A percentile compares a stretch with the other conserved stretches of the same genome.
Evolutionary conservation across 305 asterid genomes (phyloP).

Genomic region (Fraxinus sp.): DNA sequence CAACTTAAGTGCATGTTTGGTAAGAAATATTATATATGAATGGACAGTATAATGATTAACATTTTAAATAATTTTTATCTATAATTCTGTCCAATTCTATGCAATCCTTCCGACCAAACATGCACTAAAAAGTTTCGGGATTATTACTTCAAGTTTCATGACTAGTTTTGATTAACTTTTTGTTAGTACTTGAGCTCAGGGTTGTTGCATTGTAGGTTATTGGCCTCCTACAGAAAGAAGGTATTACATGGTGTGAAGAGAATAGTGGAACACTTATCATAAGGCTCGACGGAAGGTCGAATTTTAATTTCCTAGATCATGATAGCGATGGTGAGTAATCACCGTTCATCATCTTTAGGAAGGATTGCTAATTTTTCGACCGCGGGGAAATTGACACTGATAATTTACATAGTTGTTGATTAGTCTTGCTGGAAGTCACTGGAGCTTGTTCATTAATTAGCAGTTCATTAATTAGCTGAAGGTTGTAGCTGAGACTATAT

Average conservation of each 20-base stretch:
- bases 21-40: not conserved
- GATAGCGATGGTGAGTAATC: constrained; percentile 59
- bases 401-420: constrained; percentile 10
- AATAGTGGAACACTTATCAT: constrained; percentile 75
- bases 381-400: not conserved
- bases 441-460: not conserved
- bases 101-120: not conserved
- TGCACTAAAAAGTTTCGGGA: not conserved
- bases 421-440: not conserved
- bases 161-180: not conserved
- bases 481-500: constrained; percentile 19
- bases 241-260: constrained; percentile 70
- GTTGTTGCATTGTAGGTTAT: constrained; percentile 52
- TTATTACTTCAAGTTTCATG: not conserved
- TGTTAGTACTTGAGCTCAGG: constrained; percentile 5
- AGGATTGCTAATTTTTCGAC: not conserved
- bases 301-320: constrained; percentile 68
- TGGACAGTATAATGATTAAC: not conserved
- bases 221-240: constrained; percentile 61
- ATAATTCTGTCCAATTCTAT: not conserved
- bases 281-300: constrained; percentile 56
- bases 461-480: no score
- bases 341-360: not conserved
- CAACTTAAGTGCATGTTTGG: not conserved
- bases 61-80: not conserved